Percentiles rank a stretch among this genome's conserved stretches.
These are phyloP conservation scores for Amylocarpus encephaloides DNA, from an alignment of 2,329 filamentous ascomycete species.

Conservation along the genomic window DNA sequence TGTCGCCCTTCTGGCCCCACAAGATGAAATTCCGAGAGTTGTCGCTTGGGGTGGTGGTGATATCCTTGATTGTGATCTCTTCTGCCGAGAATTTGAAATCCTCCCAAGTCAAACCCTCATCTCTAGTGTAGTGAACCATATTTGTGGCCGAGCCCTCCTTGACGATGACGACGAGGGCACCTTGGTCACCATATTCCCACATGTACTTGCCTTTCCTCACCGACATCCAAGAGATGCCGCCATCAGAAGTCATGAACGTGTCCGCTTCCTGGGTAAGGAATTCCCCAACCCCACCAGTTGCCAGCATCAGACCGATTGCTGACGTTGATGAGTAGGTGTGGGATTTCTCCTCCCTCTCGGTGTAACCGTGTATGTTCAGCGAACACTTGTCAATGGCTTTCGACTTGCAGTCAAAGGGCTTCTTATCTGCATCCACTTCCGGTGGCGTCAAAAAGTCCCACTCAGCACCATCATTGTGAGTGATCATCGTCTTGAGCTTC, in stretches of 20 bases:
- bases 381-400: conserved; percentile 64
- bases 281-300: conserved; percentile 81
- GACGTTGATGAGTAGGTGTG: conserved; percentile 85
- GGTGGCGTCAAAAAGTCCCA: conserved; percentile 78
- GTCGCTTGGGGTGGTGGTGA: conserved; percentile 84
- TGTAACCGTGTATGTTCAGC: conserved; percentile 92
- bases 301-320: conserved; percentile 87
- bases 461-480: conserved; percentile 89
- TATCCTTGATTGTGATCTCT: conserved; percentile 67
- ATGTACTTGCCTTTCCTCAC: conserved; percentile 83
- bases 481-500: conserved; percentile 83
- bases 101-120: conserved; percentile 76
- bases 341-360: conserved; percentile 73
- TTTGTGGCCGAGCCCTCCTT: conserved; percentile 64
- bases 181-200: conserved; percentile 95
- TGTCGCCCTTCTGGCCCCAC: conserved; percentile 62
- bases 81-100: conserved; percentile 67
- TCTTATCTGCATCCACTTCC: conserved; percentile 60
- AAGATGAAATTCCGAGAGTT: conserved; percentile 86
- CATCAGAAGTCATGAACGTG: conserved; percentile 87
- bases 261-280: conserved; percentile 52
- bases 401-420: conserved; percentile 59
- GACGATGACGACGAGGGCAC: conserved; percentile 84
- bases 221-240: conserved; percentile 80
- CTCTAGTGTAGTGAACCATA: conserved; percentile 65